Conservation (phyloP, 2,329 filamentous ascomycete genomes). For the Fusarium sp. region DNA sequence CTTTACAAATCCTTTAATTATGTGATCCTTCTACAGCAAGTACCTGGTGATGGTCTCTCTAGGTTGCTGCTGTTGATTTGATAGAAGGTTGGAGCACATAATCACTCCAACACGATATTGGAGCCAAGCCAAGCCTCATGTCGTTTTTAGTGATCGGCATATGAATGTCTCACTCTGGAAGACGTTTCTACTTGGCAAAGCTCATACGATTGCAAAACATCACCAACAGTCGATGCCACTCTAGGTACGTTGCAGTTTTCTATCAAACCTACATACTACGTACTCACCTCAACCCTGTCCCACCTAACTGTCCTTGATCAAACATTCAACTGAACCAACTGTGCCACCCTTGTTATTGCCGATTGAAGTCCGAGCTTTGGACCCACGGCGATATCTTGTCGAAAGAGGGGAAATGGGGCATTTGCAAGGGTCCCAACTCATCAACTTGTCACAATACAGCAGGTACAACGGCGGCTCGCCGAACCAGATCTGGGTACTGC, state of each 20-base stretch:
- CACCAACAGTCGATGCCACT: conserved; percentile 18
- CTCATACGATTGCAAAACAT: conserved; percentile 14
- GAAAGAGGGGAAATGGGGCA: conserved; percentile 26
- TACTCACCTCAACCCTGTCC: conserved; percentile 9
- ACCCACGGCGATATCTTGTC: conserved; percentile 35
- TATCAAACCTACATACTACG: conserved; percentile 7
- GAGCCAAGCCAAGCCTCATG: neutral
- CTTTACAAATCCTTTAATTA: neutral
- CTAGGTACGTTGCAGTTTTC: conserved; percentile 12
- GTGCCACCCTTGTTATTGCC: conserved; percentile 36
- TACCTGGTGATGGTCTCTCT: neutral
- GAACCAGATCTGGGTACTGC: conserved; percentile 15
- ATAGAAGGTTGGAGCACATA: neutral
- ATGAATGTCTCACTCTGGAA: neutral
- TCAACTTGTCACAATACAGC: conserved; percentile 2
- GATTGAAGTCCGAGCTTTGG: conserved; percentile 37
- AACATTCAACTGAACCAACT: conserved; percentile 12
- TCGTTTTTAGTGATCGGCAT: conserved; percentile 3
- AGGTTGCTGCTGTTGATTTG: neutral
- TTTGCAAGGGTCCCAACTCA: conserved; percentile 26
- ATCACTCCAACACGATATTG: neutral
- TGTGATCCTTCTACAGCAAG: neutral
- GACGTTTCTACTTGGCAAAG: neutral
- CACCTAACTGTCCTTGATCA: conserved; percentile 7
- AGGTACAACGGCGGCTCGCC: conserved; percentile 5